Evolutionary conservation across 805 yeast species (phyloP).

Genomic region (Metschnikowia sp.): DNA sequence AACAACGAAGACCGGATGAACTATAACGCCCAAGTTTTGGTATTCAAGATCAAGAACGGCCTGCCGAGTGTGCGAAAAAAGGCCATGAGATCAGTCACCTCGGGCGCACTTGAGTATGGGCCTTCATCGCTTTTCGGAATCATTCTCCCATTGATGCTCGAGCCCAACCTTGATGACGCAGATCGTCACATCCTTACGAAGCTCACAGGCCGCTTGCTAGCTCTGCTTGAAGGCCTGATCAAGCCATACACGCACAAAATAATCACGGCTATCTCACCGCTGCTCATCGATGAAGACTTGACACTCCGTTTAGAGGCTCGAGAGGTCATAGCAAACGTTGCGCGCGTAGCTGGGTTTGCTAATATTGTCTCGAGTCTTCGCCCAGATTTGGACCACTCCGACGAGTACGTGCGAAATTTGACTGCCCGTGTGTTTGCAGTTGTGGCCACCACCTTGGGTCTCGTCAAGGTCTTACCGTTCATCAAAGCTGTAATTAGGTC

Average conservation of each 20-base stretch:
- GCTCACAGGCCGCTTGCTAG: conserved; percentile 64
- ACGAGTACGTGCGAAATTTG: conserved; percentile 73
- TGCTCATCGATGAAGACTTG: conserved; percentile 74
- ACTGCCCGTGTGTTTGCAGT: conserved; percentile 82
- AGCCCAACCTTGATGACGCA: conserved; percentile 67
- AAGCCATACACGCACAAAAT: conserved; percentile 74
- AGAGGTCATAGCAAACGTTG: conserved; percentile 68
- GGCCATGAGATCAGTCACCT: conserved; percentile 65
- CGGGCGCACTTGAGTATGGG: conserved; percentile 62
- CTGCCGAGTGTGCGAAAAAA: conserved; percentile 61
- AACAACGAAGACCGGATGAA: conserved; percentile 50
- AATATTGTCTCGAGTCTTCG: conserved; percentile 75
- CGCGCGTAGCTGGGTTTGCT: conserved; percentile 80
- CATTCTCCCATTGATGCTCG: conserved; percentile 73
- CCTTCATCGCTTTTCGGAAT: conserved; percentile 65
- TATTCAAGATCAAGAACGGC: conserved; percentile 78
- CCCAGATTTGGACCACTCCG: conserved; percentile 78
- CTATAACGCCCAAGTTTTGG: conserved; percentile 55
- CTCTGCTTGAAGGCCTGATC: conserved; percentile 59
- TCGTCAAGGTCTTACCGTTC: conserved; percentile 71
- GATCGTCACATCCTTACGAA: conserved; percentile 83
- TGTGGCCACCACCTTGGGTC: conserved; percentile 75
- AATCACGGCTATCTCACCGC: conserved; percentile 70
- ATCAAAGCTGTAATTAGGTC: conserved; percentile 75
- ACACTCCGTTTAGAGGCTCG: conserved; percentile 75